These are phyloP conservation scores for Auricularia cornea DNA, from an alignment of 768 basidiomycete genomes.

Conservation along the genomic window DNA sequence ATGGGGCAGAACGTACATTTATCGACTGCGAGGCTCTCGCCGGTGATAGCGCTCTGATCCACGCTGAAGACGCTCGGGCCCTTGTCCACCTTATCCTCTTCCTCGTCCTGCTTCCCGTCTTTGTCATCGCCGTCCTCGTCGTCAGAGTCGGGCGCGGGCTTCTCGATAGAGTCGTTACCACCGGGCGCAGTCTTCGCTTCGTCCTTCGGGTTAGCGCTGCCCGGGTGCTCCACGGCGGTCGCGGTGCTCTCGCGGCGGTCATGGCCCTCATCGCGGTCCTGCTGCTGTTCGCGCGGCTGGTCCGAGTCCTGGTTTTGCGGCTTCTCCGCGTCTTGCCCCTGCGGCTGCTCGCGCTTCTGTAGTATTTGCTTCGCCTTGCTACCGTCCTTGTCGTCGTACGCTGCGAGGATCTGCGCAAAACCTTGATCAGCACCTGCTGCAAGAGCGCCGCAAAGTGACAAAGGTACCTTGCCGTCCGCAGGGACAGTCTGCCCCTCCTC, in stretches of 20 bases:
- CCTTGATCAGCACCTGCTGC: background rate
- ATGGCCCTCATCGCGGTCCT: background rate
- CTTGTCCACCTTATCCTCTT: slow-evolving; percentile 25
- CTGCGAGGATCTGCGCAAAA: slow-evolving; percentile 27
- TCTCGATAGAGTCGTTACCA: slow-evolving; percentile 1
- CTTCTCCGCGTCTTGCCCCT: background rate
- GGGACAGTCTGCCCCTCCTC: slow-evolving; percentile 40
- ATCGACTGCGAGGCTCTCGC: slow-evolving; percentile 39
- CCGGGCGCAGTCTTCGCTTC: background rate
- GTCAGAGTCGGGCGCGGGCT: slow-evolving; percentile 7
- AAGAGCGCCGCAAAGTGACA: background rate
- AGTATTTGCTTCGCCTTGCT: slow-evolving; percentile 22
- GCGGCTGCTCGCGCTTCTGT: slow-evolving; percentile 12
- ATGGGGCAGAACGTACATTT: slow-evolving; percentile 36
- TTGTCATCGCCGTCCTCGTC: slow-evolving; percentile 11
- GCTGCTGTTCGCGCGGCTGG: background rate
- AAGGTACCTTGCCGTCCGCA: slow-evolving; percentile 31
- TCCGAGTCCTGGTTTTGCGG: background rate
- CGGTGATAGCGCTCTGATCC: slow-evolving; percentile 40
- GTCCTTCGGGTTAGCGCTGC: background rate
- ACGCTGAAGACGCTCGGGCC: slow-evolving; percentile 34
- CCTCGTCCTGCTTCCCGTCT: slow-evolving; percentile 17
- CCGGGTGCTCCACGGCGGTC: background rate
- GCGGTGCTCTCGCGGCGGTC: background rate
- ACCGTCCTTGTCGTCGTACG: slow-evolving; percentile 31